Base-by-base conservation (phyloP, 108 stramenopile genomes). In the Ochromonas danica region DNA sequence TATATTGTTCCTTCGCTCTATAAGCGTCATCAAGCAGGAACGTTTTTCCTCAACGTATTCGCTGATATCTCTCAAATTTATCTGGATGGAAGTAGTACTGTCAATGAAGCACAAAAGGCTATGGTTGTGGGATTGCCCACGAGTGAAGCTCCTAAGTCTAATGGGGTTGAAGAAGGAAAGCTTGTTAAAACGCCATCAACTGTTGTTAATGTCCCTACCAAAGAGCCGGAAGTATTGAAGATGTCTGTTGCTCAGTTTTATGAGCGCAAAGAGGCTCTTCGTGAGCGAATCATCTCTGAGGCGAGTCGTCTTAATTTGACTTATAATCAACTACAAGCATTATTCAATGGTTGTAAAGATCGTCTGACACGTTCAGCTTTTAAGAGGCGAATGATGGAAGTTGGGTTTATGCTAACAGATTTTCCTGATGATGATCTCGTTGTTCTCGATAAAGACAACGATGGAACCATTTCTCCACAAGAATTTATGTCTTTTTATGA, bases 351-450 rank as follows among this genome's bases (percentile, higher is more conserved):
- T 33, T 14, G 38, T 31, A 6, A 60, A 30, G 51, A 57, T 6
- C 6, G 14, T 27, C 14, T 45, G 51, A 39, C 75, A 62, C 35
- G 71, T 43, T 62, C 80, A 27, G 31, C 3, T 22, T 57, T 61
- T 25, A 82, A 82, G 40, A 30, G 31, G 39, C 71, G 72, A 10
- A 40, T 82, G 38, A 78, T 78, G 45, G 43, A 78, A 57, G 2
- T 71, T 1, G 81, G 81, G 25, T 82, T 78, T 61, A 82, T 31
- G 27, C 62, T 82, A 22, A 30, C 77, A 1, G 75, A 77, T 65
- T 82, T 82, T 72, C 81, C 81, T 41, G 81, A 82, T 42, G 81
- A 82, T n/a, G 81, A 82, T 40, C 77, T 82, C 60, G 43, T 78
- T 22, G 75, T 75, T 30, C 43, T 82, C 14, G 81, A 82, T 30